These are phyloP conservation scores for Fraxinus cuspidata DNA, from an alignment of 257 asterid genomes.

Conservation along the genomic window DNA sequence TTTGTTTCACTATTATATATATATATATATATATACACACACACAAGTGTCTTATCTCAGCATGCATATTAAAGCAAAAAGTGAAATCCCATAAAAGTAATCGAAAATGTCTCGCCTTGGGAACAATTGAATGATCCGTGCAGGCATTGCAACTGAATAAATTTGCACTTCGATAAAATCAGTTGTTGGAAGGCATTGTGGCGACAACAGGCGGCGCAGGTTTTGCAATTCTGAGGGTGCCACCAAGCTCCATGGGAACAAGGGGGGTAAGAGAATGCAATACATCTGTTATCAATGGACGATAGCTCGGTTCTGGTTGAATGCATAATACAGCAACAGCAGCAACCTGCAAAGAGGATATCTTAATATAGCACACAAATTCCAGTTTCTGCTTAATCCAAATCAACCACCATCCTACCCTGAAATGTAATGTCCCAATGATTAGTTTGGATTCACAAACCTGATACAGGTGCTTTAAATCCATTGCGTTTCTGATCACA, in stretches of 20 bases:
- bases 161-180: neutral
- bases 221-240: constrained; percentile 49
- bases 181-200: constrained; percentile 21
- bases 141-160: neutral
- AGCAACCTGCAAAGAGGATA: constrained; percentile 54
- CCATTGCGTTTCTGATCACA: constrained; percentile 56
- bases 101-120: neutral
- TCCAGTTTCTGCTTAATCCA: too few species aligned
- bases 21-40: too few species aligned
- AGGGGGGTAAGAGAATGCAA: constrained; percentile 79
- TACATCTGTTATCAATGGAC: constrained; percentile 80
- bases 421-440: neutral
- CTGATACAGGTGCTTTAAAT: constrained; percentile 69
- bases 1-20: neutral
- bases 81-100: neutral
- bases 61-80: neutral
- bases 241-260: constrained; percentile 70
- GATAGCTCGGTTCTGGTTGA: constrained; percentile 84
- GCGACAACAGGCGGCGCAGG: constrained; percentile 6
- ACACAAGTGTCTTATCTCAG: neutral
- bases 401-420: too few species aligned
- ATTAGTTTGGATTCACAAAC: constrained; percentile 28
- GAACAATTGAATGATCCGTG: neutral
- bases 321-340: constrained; percentile 79
- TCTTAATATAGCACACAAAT: neutral